A percentile compares a stretch with the other conserved stretches of the same genome.
These are phyloP conservation scores for Eucalyptus marginata DNA, from an alignment of 345 rosid genomes.

Conservation along the genomic window DNA sequence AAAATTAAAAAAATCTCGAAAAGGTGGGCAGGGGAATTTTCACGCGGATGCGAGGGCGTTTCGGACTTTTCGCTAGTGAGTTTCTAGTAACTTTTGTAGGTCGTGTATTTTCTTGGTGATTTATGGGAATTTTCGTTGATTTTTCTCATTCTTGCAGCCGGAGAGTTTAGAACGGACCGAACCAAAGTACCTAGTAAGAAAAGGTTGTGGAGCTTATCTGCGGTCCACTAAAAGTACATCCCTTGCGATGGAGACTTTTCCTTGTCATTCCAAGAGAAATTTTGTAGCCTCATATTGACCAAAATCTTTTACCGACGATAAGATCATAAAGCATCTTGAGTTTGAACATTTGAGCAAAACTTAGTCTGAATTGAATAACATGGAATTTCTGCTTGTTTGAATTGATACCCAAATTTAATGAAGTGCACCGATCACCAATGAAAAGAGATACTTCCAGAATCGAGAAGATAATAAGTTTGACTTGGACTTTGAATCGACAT, in stretches of 20 bases:
- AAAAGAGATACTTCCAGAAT: fast-evolving
- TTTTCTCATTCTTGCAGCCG: not conserved
- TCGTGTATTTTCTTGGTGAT: not conserved
- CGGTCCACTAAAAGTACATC: not conserved
- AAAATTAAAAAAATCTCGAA: not conserved
- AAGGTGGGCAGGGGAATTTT: not conserved
- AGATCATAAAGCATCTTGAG: fast-evolving
- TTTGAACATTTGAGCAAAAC: fast-evolving
- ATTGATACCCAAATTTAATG: fast-evolving
- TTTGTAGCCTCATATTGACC: fast-evolving
- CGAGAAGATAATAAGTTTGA: not conserved
- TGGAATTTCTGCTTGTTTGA: fast-evolving
- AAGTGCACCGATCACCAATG: fast-evolving
- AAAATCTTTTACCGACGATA: fast-evolving
- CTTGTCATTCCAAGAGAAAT: not conserved
- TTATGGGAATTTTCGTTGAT: not conserved
- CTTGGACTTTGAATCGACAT: not conserved
- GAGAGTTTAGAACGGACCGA: not conserved
- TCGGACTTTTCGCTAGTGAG: not conserved
- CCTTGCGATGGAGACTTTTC: not conserved
- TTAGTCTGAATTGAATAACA: fast-evolving
- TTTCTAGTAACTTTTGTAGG: not conserved
- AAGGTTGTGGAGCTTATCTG: not conserved
- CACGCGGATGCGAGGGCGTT: not conserved
- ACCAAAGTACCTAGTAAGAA: not conserved